Base-by-base conservation (phyloP, 768 basidiomycete species). In the Amanita rubescens region DNA sequence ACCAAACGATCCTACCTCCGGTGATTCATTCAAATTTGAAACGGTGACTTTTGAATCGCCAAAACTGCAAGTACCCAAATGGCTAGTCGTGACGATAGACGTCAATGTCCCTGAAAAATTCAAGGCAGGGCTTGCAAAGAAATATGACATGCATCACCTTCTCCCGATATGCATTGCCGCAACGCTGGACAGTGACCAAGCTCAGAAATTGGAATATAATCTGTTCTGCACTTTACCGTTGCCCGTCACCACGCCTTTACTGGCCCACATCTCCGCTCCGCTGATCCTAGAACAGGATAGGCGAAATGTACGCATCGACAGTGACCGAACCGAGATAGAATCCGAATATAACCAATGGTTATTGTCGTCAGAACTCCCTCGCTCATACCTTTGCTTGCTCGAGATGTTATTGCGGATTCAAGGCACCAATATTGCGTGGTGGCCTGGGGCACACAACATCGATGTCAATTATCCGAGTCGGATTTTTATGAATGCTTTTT, bases 281-380 rank as follows among this genome's bases (percentile, higher is more conserved):
- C 79, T 77, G 56, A 67, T 75, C 38, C 61, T 79, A 4, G 69
- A 77, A 0, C 68, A 74, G 2, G 78, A 80, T 57, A 61, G 78
- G 33, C 60, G 78, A 35, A 65, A 68, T 24, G 71, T 77, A 35
- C 69, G 74, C 6, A 66, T 73, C 42, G 76, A 77, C 57, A 66
- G 64, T 3, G 65, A 65, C 27, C 60, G 58, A 27, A 65, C 61
- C 27, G 43, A 57, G 2, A 24, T 30, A 11, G 73, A 74, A 49
- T 67, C 74, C 5, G 51, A 54, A 11, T 76, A 75, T 54, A 77
- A 79, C 53, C 60, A 57, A 14, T 77, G 76, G 74, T 61, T 78
- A 11, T 64, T 77, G 1, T 55, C 66, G 1, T 55, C 61, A 0
- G 49, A 70, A 15, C 57, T 74, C 4, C 73, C 75, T 0, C 63